Evolutionary conservation across 2,329 filamentous ascomycete genomes (phyloP).

Genomic region (Diaporthe nobilis): DNA sequence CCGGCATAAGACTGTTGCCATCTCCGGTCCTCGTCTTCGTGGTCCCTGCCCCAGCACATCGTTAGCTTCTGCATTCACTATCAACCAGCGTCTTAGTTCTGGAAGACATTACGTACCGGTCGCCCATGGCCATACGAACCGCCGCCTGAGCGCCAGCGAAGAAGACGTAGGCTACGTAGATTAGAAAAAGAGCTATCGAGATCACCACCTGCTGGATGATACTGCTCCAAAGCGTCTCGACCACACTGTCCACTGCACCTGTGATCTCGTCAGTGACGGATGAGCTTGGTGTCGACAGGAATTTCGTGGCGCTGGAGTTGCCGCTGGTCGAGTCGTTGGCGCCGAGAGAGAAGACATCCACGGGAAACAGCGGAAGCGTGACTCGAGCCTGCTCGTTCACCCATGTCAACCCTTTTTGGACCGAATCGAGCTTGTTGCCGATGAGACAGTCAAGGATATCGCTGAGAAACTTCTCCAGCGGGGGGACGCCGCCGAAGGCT

Average conservation of each 20-base stretch:
- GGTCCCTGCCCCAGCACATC: conserved; percentile 66
- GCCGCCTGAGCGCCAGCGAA: conserved; percentile 79
- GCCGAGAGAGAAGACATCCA: conserved; percentile 87
- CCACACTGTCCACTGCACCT: conserved; percentile 79
- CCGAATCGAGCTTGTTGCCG: conserved; percentile 84
- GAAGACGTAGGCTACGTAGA: conserved; percentile 85
- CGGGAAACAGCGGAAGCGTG: conserved; percentile 81
- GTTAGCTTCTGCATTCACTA: neutral
- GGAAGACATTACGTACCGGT: conserved; percentile 1
- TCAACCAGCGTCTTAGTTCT: neutral
- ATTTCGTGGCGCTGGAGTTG: conserved; percentile 65
- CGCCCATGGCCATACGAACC: conserved; percentile 64
- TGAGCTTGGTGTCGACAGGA: conserved; percentile 82
- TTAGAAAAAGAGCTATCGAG: conserved; percentile 77
- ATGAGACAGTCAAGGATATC: conserved; percentile 91
- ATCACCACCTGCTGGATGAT: conserved; percentile 86
- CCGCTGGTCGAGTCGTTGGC: conserved; percentile 73
- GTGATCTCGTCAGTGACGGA: conserved; percentile 86
- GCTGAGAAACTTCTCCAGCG: conserved; percentile 76
- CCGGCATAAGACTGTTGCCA: conserved; percentile 53
- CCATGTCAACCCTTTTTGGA: conserved; percentile 95
- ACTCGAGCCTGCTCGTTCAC: conserved; percentile 89
- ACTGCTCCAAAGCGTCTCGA: conserved; percentile 74
- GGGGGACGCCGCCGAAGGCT: conserved; percentile 73
- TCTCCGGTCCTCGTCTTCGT: conserved; percentile 73